These are phyloP conservation scores for Phialemonium atrogriseum DNA, from an alignment of 2,329 filamentous ascomycete genomes.

Conservation along the genomic window DNA sequence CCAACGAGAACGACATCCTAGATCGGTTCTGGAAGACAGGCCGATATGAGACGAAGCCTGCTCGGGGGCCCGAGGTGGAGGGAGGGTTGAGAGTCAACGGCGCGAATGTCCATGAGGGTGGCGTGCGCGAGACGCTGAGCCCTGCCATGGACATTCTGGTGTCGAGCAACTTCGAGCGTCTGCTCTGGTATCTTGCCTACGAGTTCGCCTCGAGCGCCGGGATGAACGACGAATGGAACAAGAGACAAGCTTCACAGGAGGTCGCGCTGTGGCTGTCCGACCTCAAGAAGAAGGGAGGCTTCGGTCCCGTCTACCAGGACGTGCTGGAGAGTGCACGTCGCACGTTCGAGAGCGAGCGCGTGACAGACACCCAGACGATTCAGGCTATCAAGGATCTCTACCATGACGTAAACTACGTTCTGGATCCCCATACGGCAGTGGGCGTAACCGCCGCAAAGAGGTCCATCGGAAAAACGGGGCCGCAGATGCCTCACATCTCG, in stretches of 20 bases:
- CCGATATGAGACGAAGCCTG: slow-evolving; percentile 76
- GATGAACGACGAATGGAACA: slow-evolving; percentile 58
- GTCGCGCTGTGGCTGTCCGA: slow-evolving; percentile 71
- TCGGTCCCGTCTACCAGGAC: slow-evolving; percentile 64
- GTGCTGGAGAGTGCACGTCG: slow-evolving; percentile 63
- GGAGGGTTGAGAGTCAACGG: slow-evolving; percentile 58
- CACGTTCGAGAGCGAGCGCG: slow-evolving; percentile 74
- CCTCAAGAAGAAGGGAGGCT: slow-evolving; percentile 75
- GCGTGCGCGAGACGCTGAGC: slow-evolving; percentile 83
- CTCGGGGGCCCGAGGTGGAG: slow-evolving; percentile 46
- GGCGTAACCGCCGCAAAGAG: slow-evolving; percentile 70
- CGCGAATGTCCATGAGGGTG: slow-evolving; percentile 56
- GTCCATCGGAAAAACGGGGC: slow-evolving; percentile 48
- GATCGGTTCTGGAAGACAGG: slow-evolving; percentile 91
- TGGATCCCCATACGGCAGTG: slow-evolving; percentile 90
- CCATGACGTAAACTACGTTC: slow-evolving; percentile 53
- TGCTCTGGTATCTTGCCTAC: slow-evolving; percentile 88
- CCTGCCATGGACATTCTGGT: slow-evolving; percentile 98
- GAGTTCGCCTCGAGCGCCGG: slow-evolving; percentile 52
- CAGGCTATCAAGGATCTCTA: slow-evolving; percentile 55
- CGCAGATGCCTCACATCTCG: slow-evolving; percentile 62
- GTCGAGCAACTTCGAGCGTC: slow-evolving; percentile 90
- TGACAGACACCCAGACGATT: slow-evolving; percentile 59
- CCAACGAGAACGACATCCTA: slow-evolving; percentile 96
- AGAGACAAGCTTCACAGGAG: slow-evolving; percentile 64